Conservation (phyloP, 495 filamentous ascomycete species). For the Bombardia bombarda region DNA sequence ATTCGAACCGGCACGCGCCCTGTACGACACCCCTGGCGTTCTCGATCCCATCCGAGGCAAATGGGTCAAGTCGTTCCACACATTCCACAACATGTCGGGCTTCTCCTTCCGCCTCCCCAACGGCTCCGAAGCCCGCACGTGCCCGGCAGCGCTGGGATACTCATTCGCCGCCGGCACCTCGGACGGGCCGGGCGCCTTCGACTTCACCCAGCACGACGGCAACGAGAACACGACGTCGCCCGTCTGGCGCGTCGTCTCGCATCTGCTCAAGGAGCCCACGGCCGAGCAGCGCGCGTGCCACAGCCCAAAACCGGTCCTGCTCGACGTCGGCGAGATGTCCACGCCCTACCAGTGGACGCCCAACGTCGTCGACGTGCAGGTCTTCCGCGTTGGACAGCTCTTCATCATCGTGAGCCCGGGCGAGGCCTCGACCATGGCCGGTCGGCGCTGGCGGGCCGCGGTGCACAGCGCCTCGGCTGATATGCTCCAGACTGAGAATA, state of each 20-base stretch:
- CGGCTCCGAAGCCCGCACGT: constrained; percentile 63
- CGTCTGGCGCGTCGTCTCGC: constrained; percentile 71
- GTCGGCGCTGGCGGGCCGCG: constrained; percentile 83
- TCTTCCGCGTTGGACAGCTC: constrained; percentile 80
- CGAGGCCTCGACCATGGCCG: constrained; percentile 93
- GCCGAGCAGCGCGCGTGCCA: constrained; percentile 73
- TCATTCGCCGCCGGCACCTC: constrained; percentile 93
- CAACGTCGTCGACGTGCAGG: constrained; percentile 88
- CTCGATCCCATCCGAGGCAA: constrained; percentile 46
- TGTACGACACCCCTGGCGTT: constrained; percentile 51
- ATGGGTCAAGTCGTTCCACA: constrained; percentile 64
- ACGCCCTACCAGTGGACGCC: constrained; percentile 84
- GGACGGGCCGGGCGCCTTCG: constrained; percentile 86
- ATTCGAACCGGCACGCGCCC: constrained; percentile 55
- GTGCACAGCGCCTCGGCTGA: constrained; percentile 47
- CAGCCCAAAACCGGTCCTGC: constrained; percentile 73
- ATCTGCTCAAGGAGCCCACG: constrained; percentile 62
- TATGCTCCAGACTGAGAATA: constrained; percentile 30
- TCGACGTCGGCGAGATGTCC: constrained; percentile 78
- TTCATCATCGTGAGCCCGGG: constrained; percentile 82
- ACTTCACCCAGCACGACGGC: constrained; percentile 84
- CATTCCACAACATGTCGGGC: constrained; percentile 65
- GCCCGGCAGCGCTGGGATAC: constrained; percentile 87
- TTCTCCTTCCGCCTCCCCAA: constrained; percentile 71
- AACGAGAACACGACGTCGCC: constrained; percentile 69